A percentile compares a stretch with the other conserved stretches of the same genome.
Evolutionary conservation across 2,329 filamentous ascomycete species (phyloP).

Genomic region (Sporothrix brasiliensis): DNA sequence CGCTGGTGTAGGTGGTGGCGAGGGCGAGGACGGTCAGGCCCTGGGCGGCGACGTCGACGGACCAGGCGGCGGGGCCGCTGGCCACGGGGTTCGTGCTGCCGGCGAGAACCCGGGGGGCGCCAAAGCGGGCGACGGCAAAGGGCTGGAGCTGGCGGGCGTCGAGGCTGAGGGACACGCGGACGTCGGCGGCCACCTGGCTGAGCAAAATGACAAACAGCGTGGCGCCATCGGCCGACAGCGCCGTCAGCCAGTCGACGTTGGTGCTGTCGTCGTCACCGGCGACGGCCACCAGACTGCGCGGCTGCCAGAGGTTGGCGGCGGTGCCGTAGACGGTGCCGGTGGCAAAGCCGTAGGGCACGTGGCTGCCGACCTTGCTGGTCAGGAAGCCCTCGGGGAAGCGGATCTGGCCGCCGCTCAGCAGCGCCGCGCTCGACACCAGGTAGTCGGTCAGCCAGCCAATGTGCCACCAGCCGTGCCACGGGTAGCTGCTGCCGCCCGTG

Average conservation of each 20-base stretch:
- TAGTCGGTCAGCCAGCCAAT: conserved; percentile 35
- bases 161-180: not conserved
- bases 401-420: conserved; percentile 28
- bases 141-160: conserved; percentile 25
- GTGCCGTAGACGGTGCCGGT: conserved; percentile 30
- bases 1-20: conserved; percentile 22
- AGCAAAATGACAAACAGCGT: conserved; percentile 30
- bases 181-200: conserved; percentile 17
- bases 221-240: conserved; percentile 23
- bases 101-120: not conserved
- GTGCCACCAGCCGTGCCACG: conserved; percentile 35
- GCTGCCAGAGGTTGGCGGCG: conserved; percentile 28
- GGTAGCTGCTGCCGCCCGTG: conserved; percentile 32
- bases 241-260: conserved; percentile 30
- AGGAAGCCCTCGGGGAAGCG: conserved; percentile 32
- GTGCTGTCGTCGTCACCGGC: not conserved
- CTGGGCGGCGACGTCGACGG: conserved; percentile 5
- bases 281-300: conserved; percentile 24
- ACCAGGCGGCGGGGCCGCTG: conserved; percentile 6
- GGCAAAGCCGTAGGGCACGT: conserved; percentile 32
- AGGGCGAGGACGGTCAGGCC: conserved; percentile 26
- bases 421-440: conserved; percentile 28
- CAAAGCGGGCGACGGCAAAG: conserved; percentile 23
- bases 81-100: too few species aligned
- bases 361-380: conserved; percentile 33